A percentile compares a stretch with the other conserved stretches of the same genome.
Conservation (phyloP, 768 basidiomycete species). For the Suillus americanus region DNA sequence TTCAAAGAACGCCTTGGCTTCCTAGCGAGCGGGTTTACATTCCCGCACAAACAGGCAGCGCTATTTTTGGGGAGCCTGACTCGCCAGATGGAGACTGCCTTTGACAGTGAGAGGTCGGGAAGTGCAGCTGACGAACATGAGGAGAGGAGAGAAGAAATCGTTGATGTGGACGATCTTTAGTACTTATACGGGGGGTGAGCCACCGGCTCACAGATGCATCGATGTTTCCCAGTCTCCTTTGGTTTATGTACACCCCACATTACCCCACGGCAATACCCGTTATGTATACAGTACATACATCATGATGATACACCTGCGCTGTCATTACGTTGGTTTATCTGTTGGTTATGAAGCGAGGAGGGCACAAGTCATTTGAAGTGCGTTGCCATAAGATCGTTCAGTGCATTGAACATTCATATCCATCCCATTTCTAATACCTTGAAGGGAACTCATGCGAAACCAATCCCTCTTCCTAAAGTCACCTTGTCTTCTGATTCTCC, state of each 20-base stretch:
- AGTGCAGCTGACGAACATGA: not conserved
- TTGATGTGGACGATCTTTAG: not conserved
- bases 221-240: not conserved
- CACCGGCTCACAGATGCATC: not conserved
- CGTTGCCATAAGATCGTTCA: not conserved
- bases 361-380: not conserved
- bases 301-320: not conserved
- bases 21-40: conserved; percentile 64
- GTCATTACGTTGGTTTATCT: not conserved
- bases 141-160: not conserved
- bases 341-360: not conserved
- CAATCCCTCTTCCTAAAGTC: not conserved
- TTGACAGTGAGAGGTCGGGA: not conserved
- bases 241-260: not conserved
- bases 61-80: conserved; percentile 46
- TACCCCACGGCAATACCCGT: not conserved
- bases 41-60: conserved; percentile 62
- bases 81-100: conserved; percentile 3
- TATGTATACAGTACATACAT: not conserved
- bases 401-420: not conserved
- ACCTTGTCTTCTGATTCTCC: not conserved
- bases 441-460: no score
- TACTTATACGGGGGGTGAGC: not conserved
- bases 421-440: not conserved
- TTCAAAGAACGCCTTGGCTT: conserved; percentile 63